These are phyloP conservation scores for Dictyostelium capitatum DNA, from an alignment of 78 protist species.

Conservation along the genomic window DNA sequence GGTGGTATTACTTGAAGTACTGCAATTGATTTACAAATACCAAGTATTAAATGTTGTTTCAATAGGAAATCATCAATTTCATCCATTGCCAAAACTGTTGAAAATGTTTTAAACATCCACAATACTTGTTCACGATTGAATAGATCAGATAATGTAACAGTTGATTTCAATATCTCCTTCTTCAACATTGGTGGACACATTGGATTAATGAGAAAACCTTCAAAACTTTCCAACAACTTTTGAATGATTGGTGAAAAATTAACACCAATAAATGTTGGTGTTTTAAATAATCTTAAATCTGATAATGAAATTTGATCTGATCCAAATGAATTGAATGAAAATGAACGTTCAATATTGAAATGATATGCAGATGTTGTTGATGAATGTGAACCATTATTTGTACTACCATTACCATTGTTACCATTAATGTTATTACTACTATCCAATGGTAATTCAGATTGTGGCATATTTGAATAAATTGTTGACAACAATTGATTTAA, in stretches of 20 bases:
- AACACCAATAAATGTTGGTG: conserved; percentile 42
- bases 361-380: conserved; percentile 33
- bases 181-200: conserved; percentile 75
- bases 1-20: conserved; percentile 15
- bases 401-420: not conserved
- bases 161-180: conserved; percentile 38
- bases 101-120: conserved; percentile 59
- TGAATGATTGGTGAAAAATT: conserved; percentile 69
- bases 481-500: conserved; percentile 28
- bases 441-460: conserved; percentile 54
- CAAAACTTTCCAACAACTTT: conserved; percentile 46
- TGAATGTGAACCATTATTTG: not conserved
- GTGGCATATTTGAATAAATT: conserved; percentile 60
- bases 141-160: conserved; percentile 40
- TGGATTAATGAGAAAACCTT: conserved; percentile 39
- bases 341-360: conserved; percentile 62
- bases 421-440: not conserved
- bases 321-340: not conserved
- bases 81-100: not conserved
- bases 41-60: conserved; percentile 52
- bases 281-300: conserved; percentile 35
- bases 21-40: conserved; percentile 57
- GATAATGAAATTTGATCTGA: conserved; percentile 40
- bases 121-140: conserved; percentile 53
- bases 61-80: conserved; percentile 73